phyloP scores from a whole-genome alignment of 495 filamentous ascomycete species.

The Daldinia caldariorum region DNA sequence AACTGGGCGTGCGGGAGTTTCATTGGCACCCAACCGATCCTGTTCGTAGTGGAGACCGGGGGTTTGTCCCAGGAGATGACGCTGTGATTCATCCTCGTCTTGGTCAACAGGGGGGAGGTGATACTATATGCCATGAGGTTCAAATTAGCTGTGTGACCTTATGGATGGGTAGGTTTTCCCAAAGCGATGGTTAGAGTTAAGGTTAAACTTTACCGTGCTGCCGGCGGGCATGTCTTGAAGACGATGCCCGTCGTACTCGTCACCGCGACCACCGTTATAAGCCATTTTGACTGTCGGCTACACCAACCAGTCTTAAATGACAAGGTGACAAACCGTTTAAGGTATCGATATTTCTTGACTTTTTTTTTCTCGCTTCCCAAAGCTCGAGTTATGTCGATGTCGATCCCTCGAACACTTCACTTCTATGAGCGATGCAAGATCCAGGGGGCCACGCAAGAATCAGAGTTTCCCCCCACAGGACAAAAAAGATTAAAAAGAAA shows the following conservation, averaged over 20 bases:
- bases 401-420: constrained; percentile 20
- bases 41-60: constrained; percentile 75
- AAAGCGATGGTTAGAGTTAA: constrained; percentile 30
- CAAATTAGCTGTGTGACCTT: constrained; percentile 35
- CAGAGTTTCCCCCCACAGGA: constrained; percentile 34
- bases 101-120: constrained; percentile 63
- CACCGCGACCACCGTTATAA: constrained; percentile 56
- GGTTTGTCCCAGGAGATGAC: constrained; percentile 75
- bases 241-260: constrained; percentile 68
- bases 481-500: constrained; percentile 39
- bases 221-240: constrained; percentile 74
- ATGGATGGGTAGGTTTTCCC: constrained; percentile 6
- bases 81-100: constrained; percentile 80
- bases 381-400: constrained; percentile 32
- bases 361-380: constrained; percentile 5
- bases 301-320: constrained; percentile 26
- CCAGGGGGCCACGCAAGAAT: constrained; percentile 39
- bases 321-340: constrained; percentile 7
- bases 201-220: constrained; percentile 62
- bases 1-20: constrained; percentile 58
- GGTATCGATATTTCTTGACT: constrained; percentile 8
- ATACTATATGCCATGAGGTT: constrained; percentile 53
- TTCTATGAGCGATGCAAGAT: constrained; percentile 28
- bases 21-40: constrained; percentile 68
- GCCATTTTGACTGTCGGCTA: constrained; percentile 55